Conservation (phyloP, 306 rosid genomes). For the Castanea crenata region DNA sequence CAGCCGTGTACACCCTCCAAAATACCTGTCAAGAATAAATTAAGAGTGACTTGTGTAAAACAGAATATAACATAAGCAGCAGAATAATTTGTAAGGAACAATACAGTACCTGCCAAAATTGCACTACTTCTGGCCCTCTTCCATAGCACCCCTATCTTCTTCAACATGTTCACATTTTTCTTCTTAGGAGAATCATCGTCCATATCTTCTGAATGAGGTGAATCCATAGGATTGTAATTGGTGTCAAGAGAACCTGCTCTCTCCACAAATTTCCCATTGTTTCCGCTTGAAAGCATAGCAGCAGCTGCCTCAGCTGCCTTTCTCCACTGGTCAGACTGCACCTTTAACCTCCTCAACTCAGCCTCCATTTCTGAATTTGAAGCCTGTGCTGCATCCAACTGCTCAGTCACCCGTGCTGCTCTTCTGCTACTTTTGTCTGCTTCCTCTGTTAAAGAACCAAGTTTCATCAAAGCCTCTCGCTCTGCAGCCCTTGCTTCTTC, state of each 20-base stretch:
- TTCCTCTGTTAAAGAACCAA: conserved; percentile 52
- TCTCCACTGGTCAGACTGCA: conserved; percentile 96
- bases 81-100: background rate
- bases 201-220: conserved; percentile 71
- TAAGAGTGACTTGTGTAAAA: background rate
- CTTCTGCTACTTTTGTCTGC: conserved; percentile 59
- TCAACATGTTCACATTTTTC: conserved; percentile 82
- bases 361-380: conserved; percentile 74
- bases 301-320: conserved; percentile 97
- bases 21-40: conserved; percentile 11
- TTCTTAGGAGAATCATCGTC: conserved; percentile 87
- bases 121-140: conserved; percentile 63
- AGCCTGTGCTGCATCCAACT: conserved; percentile 76
- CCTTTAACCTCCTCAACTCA: conserved; percentile 84
- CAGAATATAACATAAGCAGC: background rate
- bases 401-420: conserved; percentile 64
- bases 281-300: conserved; percentile 61
- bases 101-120: conserved; percentile 8
- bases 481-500: conserved; percentile 67
- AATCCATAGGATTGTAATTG: conserved; percentile 61
- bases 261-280: conserved; percentile 65
- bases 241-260: conserved; percentile 52
- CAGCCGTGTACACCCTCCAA: conserved; percentile 2
- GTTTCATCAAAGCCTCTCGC: conserved; percentile 64
- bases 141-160: conserved; percentile 95